phyloP scores from a whole-genome alignment of 2,329 filamentous ascomycete genomes.

The Stenocarpella maydis region DNA sequence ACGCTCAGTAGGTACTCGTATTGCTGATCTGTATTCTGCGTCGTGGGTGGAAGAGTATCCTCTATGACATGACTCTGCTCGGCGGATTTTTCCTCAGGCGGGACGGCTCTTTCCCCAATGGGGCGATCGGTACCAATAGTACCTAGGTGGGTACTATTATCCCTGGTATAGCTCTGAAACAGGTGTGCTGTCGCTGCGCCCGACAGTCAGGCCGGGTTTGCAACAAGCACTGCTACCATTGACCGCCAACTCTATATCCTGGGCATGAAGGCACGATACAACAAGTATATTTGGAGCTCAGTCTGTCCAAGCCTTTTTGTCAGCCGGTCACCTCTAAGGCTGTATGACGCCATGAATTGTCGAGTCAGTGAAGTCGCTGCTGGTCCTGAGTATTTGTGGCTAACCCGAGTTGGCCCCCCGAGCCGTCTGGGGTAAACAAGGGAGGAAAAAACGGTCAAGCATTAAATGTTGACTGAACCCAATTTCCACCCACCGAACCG shows the following conservation, averaged over 20 bases:
- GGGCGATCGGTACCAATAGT: not conserved
- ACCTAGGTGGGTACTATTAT: too few relatives aligned
- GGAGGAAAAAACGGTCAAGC: not conserved
- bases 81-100: not conserved
- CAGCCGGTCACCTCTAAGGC: not conserved
- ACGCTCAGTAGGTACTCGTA: not conserved
- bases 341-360: constrained; percentile 12
- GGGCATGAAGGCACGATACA: not conserved
- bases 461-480: not conserved
- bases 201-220: not conserved
- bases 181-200: not conserved
- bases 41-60: not conserved
- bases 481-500: not conserved
- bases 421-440: not conserved
- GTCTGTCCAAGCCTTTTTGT: not conserved
- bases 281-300: not conserved
- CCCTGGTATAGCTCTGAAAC: not conserved
- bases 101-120: not conserved
- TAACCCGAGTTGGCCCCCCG: constrained; percentile 3
- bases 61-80: not conserved
- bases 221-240: not conserved
- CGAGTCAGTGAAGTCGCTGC: constrained; percentile 10
- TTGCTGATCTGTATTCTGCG: not conserved
- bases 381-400: not conserved
- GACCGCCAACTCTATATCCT: not conserved